Evolutionary conservation across 2,329 filamentous ascomycete genomes (phyloP), one percentile per base, ranked within the genome.

Genomic region (Colletotrichum sp.): DNA sequence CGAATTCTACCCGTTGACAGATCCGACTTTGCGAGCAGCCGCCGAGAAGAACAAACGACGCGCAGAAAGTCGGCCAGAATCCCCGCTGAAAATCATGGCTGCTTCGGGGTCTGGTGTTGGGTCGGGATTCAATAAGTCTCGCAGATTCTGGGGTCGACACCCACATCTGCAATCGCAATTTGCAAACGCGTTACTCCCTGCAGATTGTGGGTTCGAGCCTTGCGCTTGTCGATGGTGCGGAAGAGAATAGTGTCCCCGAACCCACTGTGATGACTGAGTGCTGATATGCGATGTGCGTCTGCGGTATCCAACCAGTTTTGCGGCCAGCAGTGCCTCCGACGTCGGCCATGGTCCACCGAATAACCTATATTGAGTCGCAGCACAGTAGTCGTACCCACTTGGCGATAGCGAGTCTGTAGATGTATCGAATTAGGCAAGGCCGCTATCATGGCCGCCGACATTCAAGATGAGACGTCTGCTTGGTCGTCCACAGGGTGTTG

Each of bases 331-430:
- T 52, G 43, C 48, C 72, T 74, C 63, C 73, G 69, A 75, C 63
- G 58, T 73, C 73, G 63, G 63, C 63, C 58, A 34, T 28, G 73
- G 36, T 73, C 69, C 73, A 75, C 69, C 59, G 21, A 73, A 75
- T 68, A 75, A 73, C 73, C 69, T 73, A 63, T 38, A 9, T 32
- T 18, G 36, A 48, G 43, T 36, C 30, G 52, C 56, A 52, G 18
- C 28, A 52, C 24, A 72, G 28, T 58, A 48, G 21, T 16, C 30
- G 48, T 30, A 59, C 18, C 69, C 73, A 63, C 73, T 48, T 36
- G 59, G 14, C 52, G 38, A 26, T 14, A 14, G 5, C 14, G 55
- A 67, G 28, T 43, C 52, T 65, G 68, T 28, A 21, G 21, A 48
- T 30, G 28, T 21, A 43, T 61, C 36, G 28, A 12, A 65, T 30